Conservation (phyloP, 345 rosid genomes). For the Citrus reticulata region DNA sequence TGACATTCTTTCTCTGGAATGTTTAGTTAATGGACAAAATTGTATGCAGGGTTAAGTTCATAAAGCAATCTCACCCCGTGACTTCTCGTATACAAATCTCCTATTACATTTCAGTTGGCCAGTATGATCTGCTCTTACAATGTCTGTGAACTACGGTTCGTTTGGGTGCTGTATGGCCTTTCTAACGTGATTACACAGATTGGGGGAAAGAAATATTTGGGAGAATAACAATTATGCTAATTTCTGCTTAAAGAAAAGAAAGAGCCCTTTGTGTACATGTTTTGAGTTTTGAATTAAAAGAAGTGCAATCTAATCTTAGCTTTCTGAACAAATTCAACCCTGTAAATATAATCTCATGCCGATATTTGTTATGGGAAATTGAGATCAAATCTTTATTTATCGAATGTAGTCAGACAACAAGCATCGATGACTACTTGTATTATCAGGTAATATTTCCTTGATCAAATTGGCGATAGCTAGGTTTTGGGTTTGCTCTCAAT, state of each 20-base stretch:
- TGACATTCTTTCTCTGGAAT: background rate
- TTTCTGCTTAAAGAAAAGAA: background rate
- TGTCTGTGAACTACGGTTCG: background rate
- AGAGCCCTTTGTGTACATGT: background rate
- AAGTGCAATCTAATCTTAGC: background rate
- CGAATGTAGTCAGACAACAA: background rate
- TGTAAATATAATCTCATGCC: background rate
- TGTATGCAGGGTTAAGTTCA: slow-evolving; percentile 32
- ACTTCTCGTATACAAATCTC: background rate
- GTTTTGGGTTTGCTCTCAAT: background rate
- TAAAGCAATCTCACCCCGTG: background rate
- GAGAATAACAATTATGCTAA: background rate
- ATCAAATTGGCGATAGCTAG: background rate
- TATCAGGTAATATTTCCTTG: background rate
- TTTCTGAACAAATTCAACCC: background rate
- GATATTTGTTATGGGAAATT: background rate
- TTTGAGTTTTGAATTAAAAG: background rate
- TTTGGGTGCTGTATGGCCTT: slow-evolving; percentile 6
- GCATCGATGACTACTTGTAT: background rate
- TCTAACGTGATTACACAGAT: slow-evolving; percentile 6
- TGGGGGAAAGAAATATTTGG: background rate
- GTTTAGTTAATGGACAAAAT: background rate
- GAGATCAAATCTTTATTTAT: background rate
- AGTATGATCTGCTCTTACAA: background rate
- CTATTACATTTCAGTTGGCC: background rate